Conservation (phyloP, 768 basidiomycete species). For the Pisolithus microcarpus region DNA sequence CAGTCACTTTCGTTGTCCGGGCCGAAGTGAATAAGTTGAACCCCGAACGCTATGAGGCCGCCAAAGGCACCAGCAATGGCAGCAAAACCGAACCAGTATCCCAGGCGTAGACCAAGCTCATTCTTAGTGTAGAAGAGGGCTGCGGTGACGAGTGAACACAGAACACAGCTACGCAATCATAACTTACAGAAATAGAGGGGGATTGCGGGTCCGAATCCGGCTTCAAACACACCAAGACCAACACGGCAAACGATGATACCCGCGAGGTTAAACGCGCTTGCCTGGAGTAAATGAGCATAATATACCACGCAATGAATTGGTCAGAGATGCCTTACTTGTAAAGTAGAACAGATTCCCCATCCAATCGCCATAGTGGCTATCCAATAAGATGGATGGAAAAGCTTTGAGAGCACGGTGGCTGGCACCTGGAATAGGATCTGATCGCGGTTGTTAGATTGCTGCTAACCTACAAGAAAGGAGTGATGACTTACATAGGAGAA, state of each 20-base stretch:
- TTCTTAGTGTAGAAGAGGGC: conserved; percentile 72
- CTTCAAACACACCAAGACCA: conserved; percentile 69
- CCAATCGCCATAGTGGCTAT: conserved; percentile 58
- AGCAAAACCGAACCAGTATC: conserved; percentile 80
- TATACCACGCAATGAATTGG: neutral
- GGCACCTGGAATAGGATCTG: conserved; percentile 69
- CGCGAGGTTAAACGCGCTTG: conserved; percentile 53
- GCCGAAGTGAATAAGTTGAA: conserved; percentile 55
- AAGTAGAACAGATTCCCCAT: conserved; percentile 70
- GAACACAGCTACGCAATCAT: neutral
- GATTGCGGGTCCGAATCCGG: conserved; percentile 70
- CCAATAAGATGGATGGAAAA: conserved; percentile 63
- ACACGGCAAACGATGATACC: conserved; percentile 54
- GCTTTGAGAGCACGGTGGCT: conserved; percentile 56
- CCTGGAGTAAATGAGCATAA: conserved; percentile 28
- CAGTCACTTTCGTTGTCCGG: conserved; percentile 27
- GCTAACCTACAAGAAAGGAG: neutral
- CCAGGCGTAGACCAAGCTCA: conserved; percentile 71
- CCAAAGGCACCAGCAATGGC: conserved; percentile 82
- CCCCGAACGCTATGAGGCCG: conserved; percentile 75
- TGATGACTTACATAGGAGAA: conserved; percentile 57
- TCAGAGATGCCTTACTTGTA: conserved; percentile 42
- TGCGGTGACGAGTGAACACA: conserved; percentile 18
- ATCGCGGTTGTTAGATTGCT: neutral
- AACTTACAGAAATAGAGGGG: conserved; percentile 70